Evolutionary conservation across 768 basidiomycete genomes (phyloP).

Genomic region (Candolleomyces eurysporus): DNA sequence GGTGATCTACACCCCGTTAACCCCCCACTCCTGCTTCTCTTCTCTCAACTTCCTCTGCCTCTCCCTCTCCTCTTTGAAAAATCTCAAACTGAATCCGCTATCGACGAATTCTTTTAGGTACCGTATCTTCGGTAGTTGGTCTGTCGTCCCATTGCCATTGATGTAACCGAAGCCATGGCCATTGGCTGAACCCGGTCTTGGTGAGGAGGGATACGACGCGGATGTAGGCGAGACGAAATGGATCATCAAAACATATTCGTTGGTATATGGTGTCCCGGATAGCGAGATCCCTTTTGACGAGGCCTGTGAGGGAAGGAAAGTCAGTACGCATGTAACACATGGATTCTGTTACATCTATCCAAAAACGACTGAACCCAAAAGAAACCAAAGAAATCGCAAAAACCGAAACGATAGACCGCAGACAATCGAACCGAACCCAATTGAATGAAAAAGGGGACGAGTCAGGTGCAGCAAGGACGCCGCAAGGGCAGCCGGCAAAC

Average conservation of each 20-base stretch:
- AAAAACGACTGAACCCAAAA: too few relatives aligned
- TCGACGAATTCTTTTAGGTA: conserved; percentile 17
- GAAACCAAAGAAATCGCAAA: too few relatives aligned
- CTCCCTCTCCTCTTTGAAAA: conserved; percentile 16
- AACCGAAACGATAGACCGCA: too few relatives aligned
- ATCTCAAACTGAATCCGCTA: conserved; percentile 8
- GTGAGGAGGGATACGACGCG: too few relatives aligned
- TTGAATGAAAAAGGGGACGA: too few relatives aligned
- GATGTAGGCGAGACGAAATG: conserved; percentile 12
- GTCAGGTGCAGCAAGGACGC: too few relatives aligned
- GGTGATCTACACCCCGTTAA: neutral
- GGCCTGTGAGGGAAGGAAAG: conserved; percentile 17
- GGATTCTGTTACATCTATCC: too few relatives aligned
- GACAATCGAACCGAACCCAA: too few relatives aligned
- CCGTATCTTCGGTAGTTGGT: conserved; percentile 12
- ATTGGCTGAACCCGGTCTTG: neutral
- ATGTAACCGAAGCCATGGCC: neutral
- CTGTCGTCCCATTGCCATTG: neutral
- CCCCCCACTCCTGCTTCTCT: conserved; percentile 3
- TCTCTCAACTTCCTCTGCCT: conserved; percentile 10
- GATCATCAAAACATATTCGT: conserved; percentile 24
- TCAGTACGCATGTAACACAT: neutral
- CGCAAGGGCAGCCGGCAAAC: too few relatives aligned
- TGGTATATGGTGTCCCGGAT: conserved; percentile 22
- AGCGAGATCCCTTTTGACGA: conserved; percentile 22